These are phyloP conservation scores for Periconia sp. DNA, from an alignment of 2,329 filamentous ascomycete genomes.

Conservation along the genomic window DNA sequence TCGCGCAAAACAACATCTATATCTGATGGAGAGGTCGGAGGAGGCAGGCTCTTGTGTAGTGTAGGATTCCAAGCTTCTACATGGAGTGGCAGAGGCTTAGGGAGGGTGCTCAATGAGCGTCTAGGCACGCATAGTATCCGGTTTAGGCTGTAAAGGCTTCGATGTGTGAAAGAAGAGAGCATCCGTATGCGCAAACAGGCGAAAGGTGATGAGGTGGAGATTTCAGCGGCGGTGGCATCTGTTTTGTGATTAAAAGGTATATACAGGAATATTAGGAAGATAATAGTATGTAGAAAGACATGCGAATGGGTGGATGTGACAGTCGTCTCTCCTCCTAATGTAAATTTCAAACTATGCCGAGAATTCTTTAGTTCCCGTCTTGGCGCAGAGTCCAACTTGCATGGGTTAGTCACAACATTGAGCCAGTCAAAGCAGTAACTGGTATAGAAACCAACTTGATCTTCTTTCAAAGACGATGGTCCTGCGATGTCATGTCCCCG, in stretches of 20 bases:
- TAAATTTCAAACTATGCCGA: background rate
- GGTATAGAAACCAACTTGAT: too few relatives aligned
- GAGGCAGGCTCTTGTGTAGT: conserved; percentile 6
- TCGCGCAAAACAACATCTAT: conserved; percentile 1
- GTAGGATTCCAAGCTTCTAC: conserved; percentile 31
- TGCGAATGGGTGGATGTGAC: too few relatives aligned
- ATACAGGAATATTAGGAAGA: too few relatives aligned
- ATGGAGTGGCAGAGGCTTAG: conserved; percentile 23
- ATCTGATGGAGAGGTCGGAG: conserved; percentile 3
- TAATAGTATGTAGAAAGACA: background rate
- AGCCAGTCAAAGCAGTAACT: background rate
- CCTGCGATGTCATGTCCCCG: too few relatives aligned
- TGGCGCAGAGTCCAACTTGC: background rate
- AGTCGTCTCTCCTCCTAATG: too few relatives aligned
- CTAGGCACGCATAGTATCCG: conserved; percentile 13
- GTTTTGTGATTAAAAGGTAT: background rate
- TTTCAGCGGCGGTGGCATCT: background rate
- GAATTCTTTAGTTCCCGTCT: background rate
- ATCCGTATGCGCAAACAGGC: conserved; percentile 2
- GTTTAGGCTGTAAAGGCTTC: conserved; percentile 23
- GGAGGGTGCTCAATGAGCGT: conserved; percentile 28
- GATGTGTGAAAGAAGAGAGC: conserved; percentile 12
- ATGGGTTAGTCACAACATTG: too few relatives aligned
- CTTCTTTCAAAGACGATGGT: too few relatives aligned
- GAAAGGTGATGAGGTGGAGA: background rate